phyloP scores from a whole-genome alignment of 148 eudicot species.

The Fallopia convolvulus region DNA sequence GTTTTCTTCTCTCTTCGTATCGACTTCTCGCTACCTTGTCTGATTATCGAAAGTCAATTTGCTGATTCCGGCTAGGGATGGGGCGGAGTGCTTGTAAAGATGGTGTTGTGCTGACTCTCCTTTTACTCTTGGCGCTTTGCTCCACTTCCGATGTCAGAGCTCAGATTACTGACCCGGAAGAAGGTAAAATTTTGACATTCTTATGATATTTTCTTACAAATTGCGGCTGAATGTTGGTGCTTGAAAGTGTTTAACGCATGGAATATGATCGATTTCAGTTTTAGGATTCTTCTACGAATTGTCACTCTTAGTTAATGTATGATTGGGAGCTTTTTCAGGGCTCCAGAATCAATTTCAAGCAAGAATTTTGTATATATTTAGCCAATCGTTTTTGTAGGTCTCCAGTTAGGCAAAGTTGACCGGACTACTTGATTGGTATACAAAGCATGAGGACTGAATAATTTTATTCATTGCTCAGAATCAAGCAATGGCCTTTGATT shows the following conservation, averaged over 20 bases:
- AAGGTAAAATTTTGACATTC: background rate
- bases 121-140: background rate
- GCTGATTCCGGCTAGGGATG: constrained; percentile 1
- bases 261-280: background rate
- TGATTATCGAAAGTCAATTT: constrained; percentile 2
- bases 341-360: background rate
- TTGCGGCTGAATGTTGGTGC: background rate
- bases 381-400: too few relatives aligned
- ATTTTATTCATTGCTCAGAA: background rate
- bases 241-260: background rate
- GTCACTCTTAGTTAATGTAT: background rate
- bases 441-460: background rate
- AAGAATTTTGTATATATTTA: too few relatives aligned
- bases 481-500: background rate
- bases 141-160: background rate
- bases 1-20: background rate
- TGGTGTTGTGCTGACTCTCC: background rate
- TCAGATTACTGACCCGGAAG: background rate
- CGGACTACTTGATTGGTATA: background rate
- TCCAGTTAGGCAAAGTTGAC: too few relatives aligned
- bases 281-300: background rate
- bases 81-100: background rate
- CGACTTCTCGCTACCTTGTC: background rate
- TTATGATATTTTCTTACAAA: background rate
- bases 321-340: background rate